Percentiles rank a stretch among this genome's conserved stretches.
phyloP scores from a whole-genome alignment of 352 stramenopile species.

The Nothophytophthora sp. region DNA sequence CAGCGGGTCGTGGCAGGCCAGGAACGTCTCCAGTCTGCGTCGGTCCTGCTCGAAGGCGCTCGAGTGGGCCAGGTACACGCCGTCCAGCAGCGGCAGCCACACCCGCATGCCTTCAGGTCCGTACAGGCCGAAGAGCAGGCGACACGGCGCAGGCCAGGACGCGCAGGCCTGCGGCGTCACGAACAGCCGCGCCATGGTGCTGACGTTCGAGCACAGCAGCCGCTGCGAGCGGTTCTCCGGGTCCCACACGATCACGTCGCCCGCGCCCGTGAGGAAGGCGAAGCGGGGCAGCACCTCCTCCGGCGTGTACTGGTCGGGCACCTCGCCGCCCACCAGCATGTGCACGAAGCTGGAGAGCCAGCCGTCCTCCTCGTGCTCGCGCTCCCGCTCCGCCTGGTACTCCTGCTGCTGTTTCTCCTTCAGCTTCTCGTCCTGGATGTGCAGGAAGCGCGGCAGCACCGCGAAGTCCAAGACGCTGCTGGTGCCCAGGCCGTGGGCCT shows the following conservation, averaged over 20 bases:
- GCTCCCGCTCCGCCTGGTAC: conserved; percentile 33
- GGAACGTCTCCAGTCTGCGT: conserved; percentile 56
- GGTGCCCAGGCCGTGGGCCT: conserved; percentile 13
- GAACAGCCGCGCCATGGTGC: conserved; percentile 56
- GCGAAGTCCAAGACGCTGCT: conserved; percentile 43
- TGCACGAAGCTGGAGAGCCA: conserved; percentile 71
- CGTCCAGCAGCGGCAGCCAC: conserved; percentile 79
- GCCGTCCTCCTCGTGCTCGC: conserved; percentile 47
- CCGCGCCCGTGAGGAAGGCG: conserved; percentile 47
- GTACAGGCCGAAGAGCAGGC: conserved; percentile 73
- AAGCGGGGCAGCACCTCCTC: conserved; percentile 74
- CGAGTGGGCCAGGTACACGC: conserved; percentile 65
- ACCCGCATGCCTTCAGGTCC: conserved; percentile 70
- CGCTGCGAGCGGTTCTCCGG: conserved; percentile 69
- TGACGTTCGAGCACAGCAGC: conserved; percentile 69
- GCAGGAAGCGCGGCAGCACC: conserved; percentile 56
- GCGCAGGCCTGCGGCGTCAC: conserved; percentile 37
- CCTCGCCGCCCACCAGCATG: conserved; percentile 60
- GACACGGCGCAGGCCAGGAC: conserved; percentile 62
- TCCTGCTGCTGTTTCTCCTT: conserved; percentile 33
- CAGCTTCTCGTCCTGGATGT: conserved; percentile 48
- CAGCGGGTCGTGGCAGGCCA: conserved; percentile 79
- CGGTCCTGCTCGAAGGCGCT: conserved; percentile 61
- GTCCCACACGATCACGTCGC: conserved; percentile 79
- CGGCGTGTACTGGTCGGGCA: conserved; percentile 69